phyloP scores from a whole-genome alignment of 2,329 filamentous ascomycete species.

The Colletotrichum lindemuthianum region DNA sequence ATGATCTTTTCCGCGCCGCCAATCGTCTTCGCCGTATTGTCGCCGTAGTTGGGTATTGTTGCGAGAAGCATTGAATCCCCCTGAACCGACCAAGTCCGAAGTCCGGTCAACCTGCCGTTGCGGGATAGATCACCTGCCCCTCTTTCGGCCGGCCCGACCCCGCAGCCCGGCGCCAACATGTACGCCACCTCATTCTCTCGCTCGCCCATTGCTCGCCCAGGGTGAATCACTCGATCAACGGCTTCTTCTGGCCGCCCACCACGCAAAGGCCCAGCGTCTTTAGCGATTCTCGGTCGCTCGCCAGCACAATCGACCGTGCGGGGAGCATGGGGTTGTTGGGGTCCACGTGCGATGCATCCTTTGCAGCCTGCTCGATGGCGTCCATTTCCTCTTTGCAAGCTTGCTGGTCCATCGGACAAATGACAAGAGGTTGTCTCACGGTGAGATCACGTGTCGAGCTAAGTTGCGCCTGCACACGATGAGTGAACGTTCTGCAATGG shows the following conservation, averaged over 20 bases:
- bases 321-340: conserved; percentile 94
- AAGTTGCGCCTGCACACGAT: conserved; percentile 76
- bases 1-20: too few relatives aligned
- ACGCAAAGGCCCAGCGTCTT: conserved; percentile 71
- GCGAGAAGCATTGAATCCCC: too few relatives aligned
- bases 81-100: too few relatives aligned
- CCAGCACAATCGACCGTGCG: conserved; percentile 81
- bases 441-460: conserved; percentile 88
- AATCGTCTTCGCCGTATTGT: too few relatives aligned
- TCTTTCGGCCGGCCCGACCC: conserved; percentile 18
- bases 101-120: conserved; percentile 12
- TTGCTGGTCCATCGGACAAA: conserved; percentile 94
- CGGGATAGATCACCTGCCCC: conserved; percentile 7
- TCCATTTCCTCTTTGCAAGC: conserved; percentile 99
- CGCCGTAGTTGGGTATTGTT: too few relatives aligned
- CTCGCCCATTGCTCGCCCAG: background rate
- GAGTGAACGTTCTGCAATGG: conserved; percentile 32
- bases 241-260: conserved; percentile 72
- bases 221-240: conserved; percentile 65
- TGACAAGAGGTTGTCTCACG: conserved; percentile 91
- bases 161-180: conserved; percentile 13
- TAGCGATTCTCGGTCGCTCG: conserved; percentile 75
- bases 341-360: conserved; percentile 88
- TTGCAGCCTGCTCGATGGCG: conserved; percentile 94
- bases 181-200: conserved; percentile 11